These are phyloP conservation scores for Hanseniaspora thailandica DNA, from an alignment of 805 yeast genomes.

Conservation along the genomic window DNA sequence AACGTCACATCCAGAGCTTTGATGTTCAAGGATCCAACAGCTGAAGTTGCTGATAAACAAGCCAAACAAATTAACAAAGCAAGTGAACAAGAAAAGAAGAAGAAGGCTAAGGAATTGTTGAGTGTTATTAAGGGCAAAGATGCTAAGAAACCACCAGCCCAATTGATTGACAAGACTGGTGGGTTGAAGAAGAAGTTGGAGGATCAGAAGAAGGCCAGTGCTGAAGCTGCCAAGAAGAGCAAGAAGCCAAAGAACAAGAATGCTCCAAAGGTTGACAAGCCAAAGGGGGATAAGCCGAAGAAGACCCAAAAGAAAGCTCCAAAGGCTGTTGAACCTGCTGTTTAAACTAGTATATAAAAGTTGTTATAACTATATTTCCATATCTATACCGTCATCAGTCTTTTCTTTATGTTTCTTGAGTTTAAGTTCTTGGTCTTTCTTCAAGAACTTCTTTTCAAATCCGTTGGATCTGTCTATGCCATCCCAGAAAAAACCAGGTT, in stretches of 20 bases:
- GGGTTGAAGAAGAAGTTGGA: slow-evolving; percentile 16
- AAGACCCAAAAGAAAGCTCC: background rate
- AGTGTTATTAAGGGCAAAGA: slow-evolving; percentile 33
- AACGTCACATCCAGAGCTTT: slow-evolving; percentile 67
- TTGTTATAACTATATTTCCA: slow-evolving; percentile 13
- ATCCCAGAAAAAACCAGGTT: slow-evolving; percentile 82
- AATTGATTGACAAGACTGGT: background rate
- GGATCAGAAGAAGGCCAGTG: background rate
- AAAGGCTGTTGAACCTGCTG: background rate
- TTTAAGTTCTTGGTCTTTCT: slow-evolving; percentile 30
- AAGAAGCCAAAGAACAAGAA: slow-evolving; percentile 2
- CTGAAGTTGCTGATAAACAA: slow-evolving; percentile 28
- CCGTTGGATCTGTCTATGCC: slow-evolving; percentile 86
- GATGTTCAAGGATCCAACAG: slow-evolving; percentile 50
- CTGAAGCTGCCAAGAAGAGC: background rate
- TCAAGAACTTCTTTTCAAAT: slow-evolving; percentile 57
- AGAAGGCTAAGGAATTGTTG: slow-evolving; percentile 35
- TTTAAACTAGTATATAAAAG: slow-evolving; percentile 9
- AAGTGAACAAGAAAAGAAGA: slow-evolving; percentile 23
- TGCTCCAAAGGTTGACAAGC: background rate
- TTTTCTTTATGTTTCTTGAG: slow-evolving; percentile 28
- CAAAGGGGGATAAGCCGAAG: background rate
- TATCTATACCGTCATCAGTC: slow-evolving; percentile 28
- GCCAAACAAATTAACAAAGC: slow-evolving; percentile 22
- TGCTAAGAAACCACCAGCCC: slow-evolving; percentile 15